phyloP scores from a whole-genome alignment of 805 yeast species.

The Candida coleopterorum region DNA sequence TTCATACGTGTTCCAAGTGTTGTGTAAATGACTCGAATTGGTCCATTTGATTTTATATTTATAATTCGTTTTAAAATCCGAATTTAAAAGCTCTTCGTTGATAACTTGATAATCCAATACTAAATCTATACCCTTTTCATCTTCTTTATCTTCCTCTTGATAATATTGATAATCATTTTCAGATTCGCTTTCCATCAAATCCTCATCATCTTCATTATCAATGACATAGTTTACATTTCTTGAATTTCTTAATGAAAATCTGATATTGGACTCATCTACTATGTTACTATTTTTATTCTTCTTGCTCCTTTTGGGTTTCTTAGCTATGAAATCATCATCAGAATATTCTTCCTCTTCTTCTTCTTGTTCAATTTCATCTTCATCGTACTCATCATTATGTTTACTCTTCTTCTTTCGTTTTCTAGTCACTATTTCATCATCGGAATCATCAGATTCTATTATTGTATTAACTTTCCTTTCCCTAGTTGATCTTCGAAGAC shows the following conservation, averaged over 20 bases:
- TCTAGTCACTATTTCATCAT: constrained; percentile 17
- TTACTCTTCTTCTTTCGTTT: constrained; percentile 16
- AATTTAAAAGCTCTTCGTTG: constrained; percentile 32
- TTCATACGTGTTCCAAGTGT: constrained; percentile 82
- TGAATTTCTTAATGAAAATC: constrained; percentile 73
- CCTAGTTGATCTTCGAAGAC: constrained; percentile 71
- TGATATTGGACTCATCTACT: constrained; percentile 37
- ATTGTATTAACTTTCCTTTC: constrained; percentile 40
- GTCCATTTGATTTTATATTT: constrained; percentile 78
- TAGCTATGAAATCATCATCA: constrained; percentile 18
- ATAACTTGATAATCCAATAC: constrained; percentile 39
- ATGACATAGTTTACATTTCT: constrained; percentile 71
- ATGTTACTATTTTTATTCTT: constrained; percentile 10
- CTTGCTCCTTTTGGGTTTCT: constrained; percentile 23
- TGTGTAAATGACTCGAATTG: constrained; percentile 84
- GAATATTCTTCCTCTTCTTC: constrained; percentile 9
- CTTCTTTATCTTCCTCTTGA: constrained; percentile 29
- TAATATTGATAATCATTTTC: constrained; percentile 30
- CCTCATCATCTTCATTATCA: constrained; percentile 58
- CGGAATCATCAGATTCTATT: constrained; percentile 35
- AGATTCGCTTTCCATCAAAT: constrained; percentile 44
- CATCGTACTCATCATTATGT: constrained; percentile 15
- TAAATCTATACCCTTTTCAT: constrained; percentile 31
- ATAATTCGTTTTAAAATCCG: constrained; percentile 57
- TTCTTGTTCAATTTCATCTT: constrained; percentile 12